Evolutionary conservation across 129 eudicot genomes (phyloP).

Genomic region (Lactuca saligna): DNA sequence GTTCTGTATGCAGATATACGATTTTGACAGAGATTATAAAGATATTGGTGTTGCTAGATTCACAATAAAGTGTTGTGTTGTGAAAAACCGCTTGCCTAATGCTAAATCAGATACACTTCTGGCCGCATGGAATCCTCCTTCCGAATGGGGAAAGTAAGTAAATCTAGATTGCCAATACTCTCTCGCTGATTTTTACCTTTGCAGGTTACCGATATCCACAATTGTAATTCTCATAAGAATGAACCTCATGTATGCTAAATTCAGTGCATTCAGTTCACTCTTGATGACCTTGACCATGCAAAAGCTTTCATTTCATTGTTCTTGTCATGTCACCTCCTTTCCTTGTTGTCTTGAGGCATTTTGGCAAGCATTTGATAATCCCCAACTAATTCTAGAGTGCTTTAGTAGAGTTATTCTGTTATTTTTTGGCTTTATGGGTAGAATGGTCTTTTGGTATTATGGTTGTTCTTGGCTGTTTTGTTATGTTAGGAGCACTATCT

Average conservation of each 20-base stretch:
- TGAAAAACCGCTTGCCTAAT: constrained; percentile 81
- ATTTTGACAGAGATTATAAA: constrained; percentile 87
- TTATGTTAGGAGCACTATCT: too few relatives aligned
- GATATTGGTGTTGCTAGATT: constrained; percentile 91
- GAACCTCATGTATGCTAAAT: background rate
- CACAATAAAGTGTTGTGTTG: constrained; percentile 76
- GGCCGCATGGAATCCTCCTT: constrained; percentile 97
- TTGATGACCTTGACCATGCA: background rate
- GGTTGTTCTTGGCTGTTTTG: too few relatives aligned
- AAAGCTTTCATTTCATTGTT: background rate
- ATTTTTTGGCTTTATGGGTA: too few relatives aligned
- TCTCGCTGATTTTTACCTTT: background rate
- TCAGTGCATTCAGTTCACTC: background rate
- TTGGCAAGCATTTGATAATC: too few relatives aligned
- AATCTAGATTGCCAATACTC: background rate
- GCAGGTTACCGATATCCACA: background rate
- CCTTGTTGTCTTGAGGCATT: background rate
- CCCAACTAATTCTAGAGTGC: too few relatives aligned
- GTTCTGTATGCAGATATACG: constrained; percentile 64
- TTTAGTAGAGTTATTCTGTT: too few relatives aligned
- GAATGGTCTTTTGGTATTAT: too few relatives aligned
- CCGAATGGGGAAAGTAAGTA: constrained; percentile 97
- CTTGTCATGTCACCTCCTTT: background rate
- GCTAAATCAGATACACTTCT: constrained; percentile 90
- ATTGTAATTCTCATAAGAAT: background rate